phyloP scores from a whole-genome alignment of 2,329 filamentous ascomycete genomes.

The Akanthomyces lecanii region DNA sequence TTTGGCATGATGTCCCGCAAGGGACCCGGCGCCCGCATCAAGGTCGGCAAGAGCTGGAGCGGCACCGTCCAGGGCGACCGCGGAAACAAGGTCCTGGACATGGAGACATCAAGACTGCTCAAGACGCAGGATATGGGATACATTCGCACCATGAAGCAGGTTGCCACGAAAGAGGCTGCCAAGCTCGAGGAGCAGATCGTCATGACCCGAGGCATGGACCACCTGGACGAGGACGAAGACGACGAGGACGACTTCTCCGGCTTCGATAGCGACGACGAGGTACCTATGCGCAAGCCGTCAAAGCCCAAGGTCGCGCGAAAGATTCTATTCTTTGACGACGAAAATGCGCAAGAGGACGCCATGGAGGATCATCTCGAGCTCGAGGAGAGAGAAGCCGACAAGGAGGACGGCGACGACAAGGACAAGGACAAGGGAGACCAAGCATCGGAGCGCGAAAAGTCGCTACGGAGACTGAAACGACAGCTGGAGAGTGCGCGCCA shows the following conservation, averaged over 20 bases:
- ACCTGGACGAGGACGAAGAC: conserved; percentile 32
- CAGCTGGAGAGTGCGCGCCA: conserved; percentile 49
- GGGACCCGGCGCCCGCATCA: conserved; percentile 48
- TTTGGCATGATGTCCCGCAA: conserved; percentile 63
- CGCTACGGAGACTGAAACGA: conserved; percentile 41
- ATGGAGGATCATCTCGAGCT: conserved; percentile 28
- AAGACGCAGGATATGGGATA: conserved; percentile 68
- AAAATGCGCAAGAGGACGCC: conserved; percentile 32
- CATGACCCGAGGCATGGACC: conserved; percentile 37
- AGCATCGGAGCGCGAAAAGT: conserved; percentile 38
- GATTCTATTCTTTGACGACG: conserved; percentile 48
- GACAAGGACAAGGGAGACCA: conserved; percentile 28
- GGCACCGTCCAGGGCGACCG: conserved; percentile 56
- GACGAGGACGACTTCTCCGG: conserved; percentile 30
- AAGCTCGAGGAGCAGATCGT: conserved; percentile 51
- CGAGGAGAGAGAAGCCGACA: conserved; percentile 27
- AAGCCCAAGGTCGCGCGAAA: conserved; percentile 39
- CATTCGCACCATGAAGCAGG: conserved; percentile 57
- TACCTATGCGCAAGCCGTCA: conserved; percentile 25
- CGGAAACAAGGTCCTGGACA: conserved; percentile 50
- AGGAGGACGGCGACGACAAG: conserved; percentile 22
- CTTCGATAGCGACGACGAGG: conserved; percentile 31
- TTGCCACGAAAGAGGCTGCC: conserved; percentile 54
- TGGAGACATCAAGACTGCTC: conserved; percentile 57
- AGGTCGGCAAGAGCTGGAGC: conserved; percentile 47